Evolutionary conservation across 345 rosid genomes (phyloP), one percentile per base, ranked within the genome.

Genomic region (Populus pruinosa): DNA sequence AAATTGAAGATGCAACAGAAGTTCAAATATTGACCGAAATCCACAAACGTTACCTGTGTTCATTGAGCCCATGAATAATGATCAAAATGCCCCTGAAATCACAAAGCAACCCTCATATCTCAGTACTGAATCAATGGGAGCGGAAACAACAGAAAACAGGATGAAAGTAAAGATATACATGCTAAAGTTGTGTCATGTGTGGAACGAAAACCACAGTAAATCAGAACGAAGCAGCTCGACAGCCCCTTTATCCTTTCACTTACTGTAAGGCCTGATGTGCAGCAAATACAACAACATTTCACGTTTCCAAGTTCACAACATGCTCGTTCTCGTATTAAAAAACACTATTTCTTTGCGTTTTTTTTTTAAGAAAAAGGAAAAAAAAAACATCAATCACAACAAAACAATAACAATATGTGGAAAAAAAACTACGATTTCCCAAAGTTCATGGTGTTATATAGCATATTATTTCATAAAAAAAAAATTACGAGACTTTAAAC

Each of bases 51-150:
- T 90, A 96, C 99, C 98, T 87, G 85, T 96, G 99, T 85, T 96
- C 99, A 73, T 96, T 96, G 56, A 96, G 85, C 75, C 99, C 99
- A 29, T 96, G 99, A 33, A 96, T 88, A 27, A 96, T 91, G 72
- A 93, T 81, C 87, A 96, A 81, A 78, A 96, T 93, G 33, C 93
- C 98, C 89, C 99, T 96, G 90, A 16, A 86, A 72, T 47, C 7
- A 85, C 23, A 79, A 10, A 41, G 53, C 7, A 63, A 9, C 56
- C 35, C 63, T 78, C 63, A 10, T 56, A 69, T 59, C 33, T 63
- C 38, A 74, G 75, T 21, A 43, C 29, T 1, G 35, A 73, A 59
- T 2, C 31, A 55, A n/a, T 31, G 21, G 17, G 17, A 67, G 41
- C 17, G 66, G 69, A 39, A 41, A 18, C 63, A 65, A 23, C 39